phyloP scores from a whole-genome alignment of 306 rosid genomes.

The Morella rubra region DNA sequence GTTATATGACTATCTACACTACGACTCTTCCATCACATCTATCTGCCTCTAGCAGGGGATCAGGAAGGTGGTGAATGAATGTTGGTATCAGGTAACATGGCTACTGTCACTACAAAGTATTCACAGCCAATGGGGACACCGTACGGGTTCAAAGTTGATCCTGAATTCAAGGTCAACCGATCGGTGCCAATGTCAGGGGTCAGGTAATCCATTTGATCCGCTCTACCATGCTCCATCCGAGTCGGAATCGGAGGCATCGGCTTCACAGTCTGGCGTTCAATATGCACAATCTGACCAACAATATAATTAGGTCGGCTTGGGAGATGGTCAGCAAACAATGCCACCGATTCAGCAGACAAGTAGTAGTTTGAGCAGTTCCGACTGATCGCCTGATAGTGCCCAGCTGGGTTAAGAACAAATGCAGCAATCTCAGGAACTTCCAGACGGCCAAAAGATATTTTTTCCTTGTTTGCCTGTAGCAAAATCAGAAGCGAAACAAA shows the following conservation, averaged over 20 bases:
- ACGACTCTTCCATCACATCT: slow-evolving; percentile 89
- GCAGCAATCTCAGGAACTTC: slow-evolving; percentile 96
- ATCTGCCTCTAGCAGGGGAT: slow-evolving; percentile 71
- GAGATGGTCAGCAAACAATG: slow-evolving; percentile 78
- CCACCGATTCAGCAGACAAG: slow-evolving; percentile 86
- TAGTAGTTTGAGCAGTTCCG: slow-evolving; percentile 78
- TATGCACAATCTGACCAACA: slow-evolving; percentile 98
- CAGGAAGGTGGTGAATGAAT: slow-evolving; percentile 98
- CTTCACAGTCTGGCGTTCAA: slow-evolving; percentile 82
- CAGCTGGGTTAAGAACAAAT: slow-evolving; percentile 70
- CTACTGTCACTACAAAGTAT: slow-evolving; percentile 92
- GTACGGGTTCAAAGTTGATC: slow-evolving; percentile 73
- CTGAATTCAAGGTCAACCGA: slow-evolving; percentile 92
- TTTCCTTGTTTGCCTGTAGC: slow-evolving; percentile 92
- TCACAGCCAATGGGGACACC: slow-evolving; percentile 98
- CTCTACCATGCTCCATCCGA: slow-evolving; percentile 45
- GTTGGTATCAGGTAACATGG: slow-evolving; percentile 90
- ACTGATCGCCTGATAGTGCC: slow-evolving; percentile 86
- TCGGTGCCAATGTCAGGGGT: slow-evolving; percentile 57
- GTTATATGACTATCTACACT: slow-evolving; percentile 61
- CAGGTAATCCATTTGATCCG: slow-evolving; percentile 32
- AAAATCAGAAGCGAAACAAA: slow-evolving; percentile 28
- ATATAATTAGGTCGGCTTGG: slow-evolving; percentile 80
- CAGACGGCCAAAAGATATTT: slow-evolving; percentile 77
- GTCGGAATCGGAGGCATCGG: slow-evolving; percentile 27